These are phyloP conservation scores for Aspergillus nomiae DNA, from an alignment of 2,329 filamentous ascomycete species.

Conservation along the genomic window DNA sequence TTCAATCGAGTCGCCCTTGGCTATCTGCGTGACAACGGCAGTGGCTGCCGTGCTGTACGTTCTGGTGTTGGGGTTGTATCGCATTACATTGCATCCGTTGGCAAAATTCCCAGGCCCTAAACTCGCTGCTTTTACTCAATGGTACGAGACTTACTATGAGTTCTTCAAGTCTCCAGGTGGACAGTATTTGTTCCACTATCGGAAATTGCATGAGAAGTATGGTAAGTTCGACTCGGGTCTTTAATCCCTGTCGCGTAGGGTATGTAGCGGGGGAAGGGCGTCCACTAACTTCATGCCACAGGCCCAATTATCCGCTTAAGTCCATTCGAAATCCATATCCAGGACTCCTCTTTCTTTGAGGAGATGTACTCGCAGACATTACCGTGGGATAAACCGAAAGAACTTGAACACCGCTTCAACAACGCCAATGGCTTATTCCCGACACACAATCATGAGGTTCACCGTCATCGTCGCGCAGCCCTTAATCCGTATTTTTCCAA, in stretches of 20 bases:
- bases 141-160: constrained; percentile 19
- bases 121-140: constrained; percentile 16
- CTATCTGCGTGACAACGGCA: not conserved
- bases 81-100: constrained; percentile 16
- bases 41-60: not conserved
- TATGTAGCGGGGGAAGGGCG: not conserved
- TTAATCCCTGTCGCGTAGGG: not conserved
- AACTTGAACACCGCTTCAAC: constrained; percentile 16
- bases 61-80: constrained; percentile 9
- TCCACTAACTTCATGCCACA: not conserved
- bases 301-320: constrained; percentile 18
- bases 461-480: constrained; percentile 43
- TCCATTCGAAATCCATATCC: constrained; percentile 18
- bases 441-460: constrained; percentile 41
- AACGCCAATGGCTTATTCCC: constrained; percentile 18
- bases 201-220: constrained; percentile 15
- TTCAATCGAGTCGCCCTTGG: not conserved
- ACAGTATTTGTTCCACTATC: constrained; percentile 20
- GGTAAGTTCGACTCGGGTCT: constrained; percentile 8
- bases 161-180: constrained; percentile 15
- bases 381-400: constrained; percentile 16
- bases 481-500: constrained; percentile 49
- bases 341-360: constrained; percentile 18
- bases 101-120: constrained; percentile 17
- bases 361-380: constrained; percentile 17